Base-by-base conservation (phyloP, 202 grass and related monocot genomes). In the Schoenoplectus triqueter region DNA sequence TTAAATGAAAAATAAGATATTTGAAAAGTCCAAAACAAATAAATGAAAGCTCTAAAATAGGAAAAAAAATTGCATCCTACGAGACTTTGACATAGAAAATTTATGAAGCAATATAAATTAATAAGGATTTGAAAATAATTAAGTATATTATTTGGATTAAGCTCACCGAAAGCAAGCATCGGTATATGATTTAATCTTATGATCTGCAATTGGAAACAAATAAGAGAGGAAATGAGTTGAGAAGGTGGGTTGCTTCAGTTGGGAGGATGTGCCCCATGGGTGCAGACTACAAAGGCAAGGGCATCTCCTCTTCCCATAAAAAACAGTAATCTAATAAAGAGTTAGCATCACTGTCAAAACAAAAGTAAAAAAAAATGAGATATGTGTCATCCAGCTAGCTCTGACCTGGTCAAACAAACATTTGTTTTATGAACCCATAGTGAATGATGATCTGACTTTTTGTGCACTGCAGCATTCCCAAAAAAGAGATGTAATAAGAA, bases 331-430 rank as follows among this genome's bases (percentile, higher is more conserved):
- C 59, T 82, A 82, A 57, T 57, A 57, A 82, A 82, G 80, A 66
- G 14, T 39, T 19, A 13, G 44, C n/a, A n/a, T 50, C 40, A 82
- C 60, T 82, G 80, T 62, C 59, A 66, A 67, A 67, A 50, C 65
- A 22, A 82, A 49, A 82, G 15, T 46, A 21, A 64, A 80, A 64
- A 65, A 22, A 64, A 21, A 47, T 82, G 41, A 66, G 41, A 22
- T 82, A 3, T 31, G 62, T 65, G 61, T 82, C 6, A 78, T 60
- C 54, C 74, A 78, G 74, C 74, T 60, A 61, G 52, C 74, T 13
- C 17, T 51, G 81, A 78, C 86, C 72, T 10, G 42, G 86, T 88
- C 86, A 87, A 88, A 84, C 46, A 88, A 88, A 69, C 62, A 70
- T 88, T 88, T 84, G 80, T 88, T 84, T 79, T 78, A 78, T 44